Evolutionary conservation across 331 rosid species (phyloP).

Genomic region (Erythrophleum ivorense): DNA sequence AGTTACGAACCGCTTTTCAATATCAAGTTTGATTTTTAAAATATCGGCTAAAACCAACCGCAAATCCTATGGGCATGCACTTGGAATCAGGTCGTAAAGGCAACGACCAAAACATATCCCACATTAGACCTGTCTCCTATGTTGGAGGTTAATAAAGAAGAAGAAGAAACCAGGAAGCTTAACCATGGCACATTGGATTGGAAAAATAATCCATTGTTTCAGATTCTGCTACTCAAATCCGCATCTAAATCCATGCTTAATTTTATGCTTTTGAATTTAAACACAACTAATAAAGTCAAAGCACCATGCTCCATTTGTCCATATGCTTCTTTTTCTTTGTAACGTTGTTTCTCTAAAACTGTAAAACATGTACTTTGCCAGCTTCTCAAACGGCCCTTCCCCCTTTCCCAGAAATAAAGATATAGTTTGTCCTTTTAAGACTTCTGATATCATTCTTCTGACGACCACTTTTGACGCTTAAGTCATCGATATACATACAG

Average conservation of each 20-base stretch:
- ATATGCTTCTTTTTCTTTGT: neutral
- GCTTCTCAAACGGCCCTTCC: neutral
- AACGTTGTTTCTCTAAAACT: neutral
- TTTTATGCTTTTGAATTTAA: neutral
- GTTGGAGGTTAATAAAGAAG: neutral
- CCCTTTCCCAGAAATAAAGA: neutral
- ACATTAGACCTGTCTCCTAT: neutral
- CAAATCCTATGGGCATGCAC: slow-evolving; percentile 1
- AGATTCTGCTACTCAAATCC: neutral
- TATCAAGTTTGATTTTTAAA: too few relatives aligned
- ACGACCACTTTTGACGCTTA: neutral
- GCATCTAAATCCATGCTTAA: neutral
- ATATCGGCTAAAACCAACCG: neutral
- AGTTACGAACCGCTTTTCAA: too few relatives aligned
- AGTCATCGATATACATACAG: neutral
- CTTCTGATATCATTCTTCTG: neutral
- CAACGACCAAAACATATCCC: neutral
- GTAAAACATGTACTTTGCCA: neutral
- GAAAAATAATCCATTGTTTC: slow-evolving; percentile 1
- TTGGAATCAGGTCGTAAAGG: neutral
- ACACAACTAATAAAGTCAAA: neutral
- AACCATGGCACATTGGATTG: slow-evolving; percentile 16
- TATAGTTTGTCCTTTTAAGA: neutral
- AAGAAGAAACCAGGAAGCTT: neutral
- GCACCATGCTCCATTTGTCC: neutral